These are phyloP conservation scores for Sabuloglossum arenarium DNA, from an alignment of 495 filamentous ascomycete species.

Conservation along the genomic window DNA sequence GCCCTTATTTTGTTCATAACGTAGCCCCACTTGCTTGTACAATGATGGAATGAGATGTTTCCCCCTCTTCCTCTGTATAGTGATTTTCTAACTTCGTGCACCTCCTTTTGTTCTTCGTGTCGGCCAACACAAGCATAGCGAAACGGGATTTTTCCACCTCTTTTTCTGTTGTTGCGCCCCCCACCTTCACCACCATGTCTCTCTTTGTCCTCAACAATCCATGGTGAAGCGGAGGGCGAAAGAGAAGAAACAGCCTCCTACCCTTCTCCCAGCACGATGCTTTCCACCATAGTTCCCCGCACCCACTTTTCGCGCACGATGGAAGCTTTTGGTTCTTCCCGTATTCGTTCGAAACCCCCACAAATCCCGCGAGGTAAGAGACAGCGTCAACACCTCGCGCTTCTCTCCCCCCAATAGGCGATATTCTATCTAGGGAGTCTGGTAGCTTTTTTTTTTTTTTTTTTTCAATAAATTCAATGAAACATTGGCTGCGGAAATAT, in stretches of 20 bases:
- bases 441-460: not conserved
- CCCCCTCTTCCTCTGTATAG: not conserved
- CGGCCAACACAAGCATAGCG: not conserved
- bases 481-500: not conserved
- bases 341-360: not conserved
- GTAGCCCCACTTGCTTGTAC: not conserved
- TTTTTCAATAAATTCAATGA: not conserved
- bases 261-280: not conserved
- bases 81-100: not conserved
- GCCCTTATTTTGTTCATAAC: not conserved
- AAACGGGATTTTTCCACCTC: not conserved
- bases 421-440: not conserved
- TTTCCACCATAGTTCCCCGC: not conserved
- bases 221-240: not conserved
- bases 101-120: not conserved
- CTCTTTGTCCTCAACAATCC: not conserved
- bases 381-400: not conserved
- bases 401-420: not conserved
- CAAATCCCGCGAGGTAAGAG: not conserved
- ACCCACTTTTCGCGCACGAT: not conserved
- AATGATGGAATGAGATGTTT: not conserved
- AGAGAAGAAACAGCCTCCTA: not conserved
- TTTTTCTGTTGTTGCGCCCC: not conserved
- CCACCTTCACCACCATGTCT: no score
- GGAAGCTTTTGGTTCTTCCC: not conserved